phyloP scores from a whole-genome alignment of 495 filamentous ascomycete genomes.

The Podospora tetraspora region DNA sequence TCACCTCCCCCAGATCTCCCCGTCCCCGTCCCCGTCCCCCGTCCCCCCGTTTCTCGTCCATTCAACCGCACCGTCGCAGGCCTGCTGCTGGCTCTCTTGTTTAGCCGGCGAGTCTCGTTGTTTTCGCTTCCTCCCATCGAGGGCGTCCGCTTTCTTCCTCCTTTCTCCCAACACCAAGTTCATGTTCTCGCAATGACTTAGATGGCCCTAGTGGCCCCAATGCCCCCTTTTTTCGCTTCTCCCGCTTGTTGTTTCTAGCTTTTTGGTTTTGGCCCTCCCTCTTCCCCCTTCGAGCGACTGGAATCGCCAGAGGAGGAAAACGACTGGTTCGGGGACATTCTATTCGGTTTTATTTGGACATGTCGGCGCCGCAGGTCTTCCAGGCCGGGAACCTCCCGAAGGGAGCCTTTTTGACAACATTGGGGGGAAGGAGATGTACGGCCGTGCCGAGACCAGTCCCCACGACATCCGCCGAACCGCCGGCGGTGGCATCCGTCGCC shows the following conservation, averaged over 20 bases:
- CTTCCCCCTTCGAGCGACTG: slow-evolving; percentile 33
- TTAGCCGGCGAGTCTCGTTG: slow-evolving; percentile 27
- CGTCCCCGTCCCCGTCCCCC: slow-evolving; percentile 12
- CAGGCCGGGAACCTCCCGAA: slow-evolving; percentile 34
- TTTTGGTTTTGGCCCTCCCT: slow-evolving; percentile 18
- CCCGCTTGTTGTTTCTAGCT: slow-evolving; percentile 26
- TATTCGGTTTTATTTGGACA: neutral
- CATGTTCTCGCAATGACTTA: slow-evolving; percentile 40
- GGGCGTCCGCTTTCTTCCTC: slow-evolving; percentile 17
- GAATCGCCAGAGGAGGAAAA: slow-evolving; percentile 32
- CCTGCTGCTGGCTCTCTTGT: slow-evolving; percentile 27
- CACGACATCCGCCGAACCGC: slow-evolving; percentile 9
- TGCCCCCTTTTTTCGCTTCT: slow-evolving; percentile 29
- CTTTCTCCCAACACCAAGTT: slow-evolving; percentile 17
- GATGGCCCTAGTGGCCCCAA: slow-evolving; percentile 36
- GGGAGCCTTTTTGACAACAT: slow-evolving; percentile 41
- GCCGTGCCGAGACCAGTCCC: slow-evolving; percentile 36
- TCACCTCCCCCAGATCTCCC: slow-evolving; percentile 19
- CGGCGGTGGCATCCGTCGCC: slow-evolving; percentile 15
- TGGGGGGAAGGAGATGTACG: slow-evolving; percentile 45
- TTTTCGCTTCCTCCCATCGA: slow-evolving; percentile 25
- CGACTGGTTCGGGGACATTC: slow-evolving; percentile 13
- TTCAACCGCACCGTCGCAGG: slow-evolving; percentile 31
- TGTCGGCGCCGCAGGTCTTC: slow-evolving; percentile 9
- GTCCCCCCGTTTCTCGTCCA: slow-evolving; percentile 22